Conservation (phyloP, 148 eudicot species). For the Persicaria maculosa region DNA sequence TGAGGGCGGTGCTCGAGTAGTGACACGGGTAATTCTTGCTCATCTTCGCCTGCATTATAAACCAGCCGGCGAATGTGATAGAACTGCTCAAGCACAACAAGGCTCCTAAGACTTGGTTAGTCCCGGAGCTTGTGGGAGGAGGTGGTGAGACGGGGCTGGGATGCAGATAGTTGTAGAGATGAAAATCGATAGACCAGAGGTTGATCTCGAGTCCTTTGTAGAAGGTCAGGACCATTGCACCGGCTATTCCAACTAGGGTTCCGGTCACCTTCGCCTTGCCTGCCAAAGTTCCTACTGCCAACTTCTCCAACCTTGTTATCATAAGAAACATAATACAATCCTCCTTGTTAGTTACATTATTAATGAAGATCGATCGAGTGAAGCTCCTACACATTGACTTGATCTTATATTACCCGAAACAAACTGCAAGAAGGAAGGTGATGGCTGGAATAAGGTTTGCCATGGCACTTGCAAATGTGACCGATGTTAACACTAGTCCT, state of each 20-base stretch:
- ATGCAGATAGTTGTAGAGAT: slow-evolving; percentile 22
- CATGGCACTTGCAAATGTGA: slow-evolving; percentile 57
- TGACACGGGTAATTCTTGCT: slow-evolving; percentile 34
- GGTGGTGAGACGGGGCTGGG: slow-evolving; percentile 4
- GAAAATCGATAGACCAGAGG: slow-evolving; percentile 35
- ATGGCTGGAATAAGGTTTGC: slow-evolving; percentile 54
- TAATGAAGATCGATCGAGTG: neutral
- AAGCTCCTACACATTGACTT: neutral
- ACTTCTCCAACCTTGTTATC: slow-evolving; percentile 58
- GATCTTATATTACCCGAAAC: slow-evolving; percentile 30
- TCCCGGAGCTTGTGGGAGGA: neutral
- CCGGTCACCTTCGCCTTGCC: slow-evolving; percentile 66
- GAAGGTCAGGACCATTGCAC: slow-evolving; percentile 70
- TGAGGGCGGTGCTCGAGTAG: slow-evolving; percentile 52
- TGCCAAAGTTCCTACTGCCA: slow-evolving; percentile 28
- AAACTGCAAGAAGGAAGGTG: slow-evolving; percentile 54
- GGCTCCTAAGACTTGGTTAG: slow-evolving; percentile 24
- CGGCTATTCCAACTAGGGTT: slow-evolving; percentile 51
- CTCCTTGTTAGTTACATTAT: neutral
- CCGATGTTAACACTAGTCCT: slow-evolving; percentile 53
- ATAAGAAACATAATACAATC: too few relatives aligned
- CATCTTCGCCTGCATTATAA: slow-evolving; percentile 54
- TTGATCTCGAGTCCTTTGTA: slow-evolving; percentile 53
- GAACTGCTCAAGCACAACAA: slow-evolving; percentile 25
- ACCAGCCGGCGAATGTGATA: slow-evolving; percentile 28